Evolutionary conservation across 495 filamentous ascomycete genomes (phyloP).

Genomic region (Neurospora sublineolata): DNA sequence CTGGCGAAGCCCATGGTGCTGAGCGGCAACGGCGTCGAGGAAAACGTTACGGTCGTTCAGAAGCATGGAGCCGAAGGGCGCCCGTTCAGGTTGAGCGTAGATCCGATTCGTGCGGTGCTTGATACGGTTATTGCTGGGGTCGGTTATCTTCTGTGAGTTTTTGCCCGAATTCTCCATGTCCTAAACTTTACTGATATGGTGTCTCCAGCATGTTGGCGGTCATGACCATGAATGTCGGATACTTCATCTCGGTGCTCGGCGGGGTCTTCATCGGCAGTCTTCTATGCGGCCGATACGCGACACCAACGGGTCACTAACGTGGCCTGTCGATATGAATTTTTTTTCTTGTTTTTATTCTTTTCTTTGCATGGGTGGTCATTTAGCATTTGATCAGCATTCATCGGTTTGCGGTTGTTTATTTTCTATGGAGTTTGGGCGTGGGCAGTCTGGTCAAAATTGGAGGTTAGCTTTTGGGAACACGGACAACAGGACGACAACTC

Average conservation of each 20-base stretch:
- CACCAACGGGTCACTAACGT: slow-evolving; percentile 23
- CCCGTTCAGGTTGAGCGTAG: slow-evolving; percentile 71
- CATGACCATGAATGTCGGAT: slow-evolving; percentile 97
- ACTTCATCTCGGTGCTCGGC: slow-evolving; percentile 75
- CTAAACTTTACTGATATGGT: slow-evolving; percentile 5
- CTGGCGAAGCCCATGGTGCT: slow-evolving; percentile 48
- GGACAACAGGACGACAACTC: not conserved
- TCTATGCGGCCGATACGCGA: slow-evolving; percentile 56
- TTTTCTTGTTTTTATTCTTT: not conserved
- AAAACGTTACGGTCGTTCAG: slow-evolving; percentile 58
- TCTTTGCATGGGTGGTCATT: not conserved
- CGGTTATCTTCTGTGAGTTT: slow-evolving; percentile 77
- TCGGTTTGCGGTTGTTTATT: not conserved
- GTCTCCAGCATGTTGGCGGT: slow-evolving; percentile 81
- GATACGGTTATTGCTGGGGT: slow-evolving; percentile 61
- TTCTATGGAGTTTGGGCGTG: not conserved
- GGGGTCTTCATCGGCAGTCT: slow-evolving; percentile 81
- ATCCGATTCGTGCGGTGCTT: slow-evolving; percentile 59
- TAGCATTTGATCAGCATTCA: not conserved
- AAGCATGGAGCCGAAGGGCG: slow-evolving; percentile 33
- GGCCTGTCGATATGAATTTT: not conserved
- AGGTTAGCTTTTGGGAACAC: not conserved
- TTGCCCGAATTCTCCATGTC: not conserved
- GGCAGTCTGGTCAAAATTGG: not conserved
- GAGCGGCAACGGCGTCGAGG: slow-evolving; percentile 59